These are phyloP conservation scores for Teunomyces funiuensis DNA, from an alignment of 805 yeast genomes.

Conservation along the genomic window DNA sequence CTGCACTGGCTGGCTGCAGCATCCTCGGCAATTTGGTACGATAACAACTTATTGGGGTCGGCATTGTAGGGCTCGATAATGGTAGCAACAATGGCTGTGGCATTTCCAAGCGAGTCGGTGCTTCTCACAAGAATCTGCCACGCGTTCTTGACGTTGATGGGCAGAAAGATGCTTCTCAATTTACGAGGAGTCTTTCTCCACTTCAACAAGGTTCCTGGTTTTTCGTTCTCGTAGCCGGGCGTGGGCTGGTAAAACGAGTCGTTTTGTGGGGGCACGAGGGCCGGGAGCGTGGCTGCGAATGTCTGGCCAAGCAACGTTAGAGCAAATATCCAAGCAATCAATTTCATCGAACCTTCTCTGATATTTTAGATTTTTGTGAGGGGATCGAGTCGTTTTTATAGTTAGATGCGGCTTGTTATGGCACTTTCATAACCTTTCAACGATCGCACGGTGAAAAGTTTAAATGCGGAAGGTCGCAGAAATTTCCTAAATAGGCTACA, in stretches of 20 bases:
- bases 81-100: conserved; percentile 23
- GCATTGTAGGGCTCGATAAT: conserved; percentile 24
- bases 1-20: conserved; percentile 20
- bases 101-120: conserved; percentile 17
- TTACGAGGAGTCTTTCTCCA: conserved; percentile 19
- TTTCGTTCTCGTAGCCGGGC: conserved; percentile 17
- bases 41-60: conserved; percentile 20
- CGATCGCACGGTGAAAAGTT: too few species aligned
- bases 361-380: too few species aligned
- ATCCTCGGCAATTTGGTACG: conserved; percentile 22
- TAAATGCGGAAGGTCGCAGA: neutral
- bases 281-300: neutral
- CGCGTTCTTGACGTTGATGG: conserved; percentile 17
- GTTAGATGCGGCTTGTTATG: too few species aligned
- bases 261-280: conserved; percentile 5
- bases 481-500: neutral
- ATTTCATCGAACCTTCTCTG: too few species aligned
- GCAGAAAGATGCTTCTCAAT: conserved; percentile 17
- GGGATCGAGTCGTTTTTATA: too few species aligned
- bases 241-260: conserved; percentile 28
- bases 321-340: neutral
- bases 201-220: conserved; percentile 25
- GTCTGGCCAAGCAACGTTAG: neutral
- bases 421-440: too few species aligned
- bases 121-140: conserved; percentile 26